Evolutionary conservation across 2,329 filamentous ascomycete genomes (phyloP).

Genomic region (Aspergillus awamori): DNA sequence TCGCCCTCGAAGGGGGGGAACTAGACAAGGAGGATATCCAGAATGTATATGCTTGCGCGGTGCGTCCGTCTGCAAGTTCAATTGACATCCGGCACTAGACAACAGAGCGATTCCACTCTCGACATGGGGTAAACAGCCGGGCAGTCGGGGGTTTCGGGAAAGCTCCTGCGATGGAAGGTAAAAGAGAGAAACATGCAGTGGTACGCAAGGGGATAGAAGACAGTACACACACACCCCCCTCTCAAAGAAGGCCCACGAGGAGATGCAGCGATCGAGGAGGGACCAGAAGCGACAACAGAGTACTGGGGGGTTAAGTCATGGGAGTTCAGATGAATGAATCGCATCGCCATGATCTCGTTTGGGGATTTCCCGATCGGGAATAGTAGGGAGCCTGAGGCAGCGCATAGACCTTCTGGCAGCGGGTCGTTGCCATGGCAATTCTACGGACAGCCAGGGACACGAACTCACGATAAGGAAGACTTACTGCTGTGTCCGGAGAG

Average conservation of each 20-base stretch:
- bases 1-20: not conserved
- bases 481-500: not conserved
- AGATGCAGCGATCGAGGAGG: slow-evolving; percentile 12
- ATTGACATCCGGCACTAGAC: not conserved
- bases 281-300: not conserved
- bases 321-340: slow-evolving; percentile 6
- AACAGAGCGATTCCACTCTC: slow-evolving; percentile 1
- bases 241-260: not conserved
- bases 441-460: not conserved
- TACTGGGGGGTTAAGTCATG: not conserved
- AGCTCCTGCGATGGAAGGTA: slow-evolving; percentile 24
- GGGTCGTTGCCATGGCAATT: slow-evolving; percentile 36
- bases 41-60: slow-evolving; percentile 1
- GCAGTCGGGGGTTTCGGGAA: slow-evolving; percentile 2
- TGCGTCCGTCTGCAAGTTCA: slow-evolving; percentile 2
- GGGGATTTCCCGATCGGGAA: slow-evolving; percentile 30
- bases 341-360: slow-evolving; percentile 22
- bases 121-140: slow-evolving; percentile 16
- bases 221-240: not conserved
- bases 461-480: not conserved
- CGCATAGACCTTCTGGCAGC: slow-evolving; percentile 5
- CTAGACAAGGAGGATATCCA: not conserved
- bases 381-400: slow-evolving; percentile 24
- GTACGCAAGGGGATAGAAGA: slow-evolving; percentile 13
- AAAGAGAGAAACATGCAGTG: slow-evolving; percentile 29